Conservation (phyloP, 192 early-diverging fungal genomes). For the Diversispora epigaea region DNA sequence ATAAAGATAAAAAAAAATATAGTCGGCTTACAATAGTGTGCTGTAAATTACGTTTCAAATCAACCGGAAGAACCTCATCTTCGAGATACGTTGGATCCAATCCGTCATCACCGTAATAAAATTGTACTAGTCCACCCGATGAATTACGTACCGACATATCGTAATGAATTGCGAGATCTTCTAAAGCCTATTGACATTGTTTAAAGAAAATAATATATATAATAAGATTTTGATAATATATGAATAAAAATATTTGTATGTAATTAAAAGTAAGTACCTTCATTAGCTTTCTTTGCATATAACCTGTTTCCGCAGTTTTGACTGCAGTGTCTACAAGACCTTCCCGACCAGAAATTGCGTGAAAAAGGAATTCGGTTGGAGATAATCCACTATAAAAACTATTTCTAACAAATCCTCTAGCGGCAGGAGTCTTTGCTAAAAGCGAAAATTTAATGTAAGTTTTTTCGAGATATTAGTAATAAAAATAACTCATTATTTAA, state of each 20-base stretch:
- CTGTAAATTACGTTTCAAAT: constrained; percentile 80
- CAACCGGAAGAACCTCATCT: constrained; percentile 84
- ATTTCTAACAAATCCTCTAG: constrained; percentile 97
- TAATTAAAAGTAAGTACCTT: constrained; percentile 51
- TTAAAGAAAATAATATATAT: constrained; percentile 6
- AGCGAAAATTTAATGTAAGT: constrained; percentile 21
- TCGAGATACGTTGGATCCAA: constrained; percentile 94
- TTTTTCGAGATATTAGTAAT: constrained; percentile 13
- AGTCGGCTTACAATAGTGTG: constrained; percentile 47
- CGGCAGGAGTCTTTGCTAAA: constrained; percentile 79
- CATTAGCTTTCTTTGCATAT: constrained; percentile 96
- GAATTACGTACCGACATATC: constrained; percentile 94
- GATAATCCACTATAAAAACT: constrained; percentile 96
- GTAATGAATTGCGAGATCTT: constrained; percentile 94
- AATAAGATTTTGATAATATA: background rate
- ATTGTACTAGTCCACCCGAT: constrained; percentile 88
- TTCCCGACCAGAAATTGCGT: constrained; percentile 99
- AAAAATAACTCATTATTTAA: background rate
- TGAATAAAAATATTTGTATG: background rate
- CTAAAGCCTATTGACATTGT: constrained; percentile 66
- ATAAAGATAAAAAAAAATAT: background rate
- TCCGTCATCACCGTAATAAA: constrained; percentile 93
- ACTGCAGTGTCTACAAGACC: constrained; percentile 99
- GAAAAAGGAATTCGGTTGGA: constrained; percentile 98
- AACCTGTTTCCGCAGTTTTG: constrained; percentile 99